Base-by-base conservation (phyloP, 1,139 yeast species). In the Geotrichum reessii region DNA sequence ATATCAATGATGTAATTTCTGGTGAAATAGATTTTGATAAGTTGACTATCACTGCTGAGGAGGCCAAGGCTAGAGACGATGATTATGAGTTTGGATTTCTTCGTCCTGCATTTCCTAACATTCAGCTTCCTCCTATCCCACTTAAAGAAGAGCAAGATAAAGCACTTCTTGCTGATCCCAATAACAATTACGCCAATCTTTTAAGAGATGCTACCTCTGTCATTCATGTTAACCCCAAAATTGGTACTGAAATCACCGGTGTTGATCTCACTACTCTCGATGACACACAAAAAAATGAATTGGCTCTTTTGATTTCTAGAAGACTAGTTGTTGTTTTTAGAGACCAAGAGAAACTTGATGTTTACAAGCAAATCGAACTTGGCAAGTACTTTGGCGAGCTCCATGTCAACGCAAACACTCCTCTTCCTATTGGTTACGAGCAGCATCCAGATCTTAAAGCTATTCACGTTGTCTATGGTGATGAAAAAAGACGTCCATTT, bases 251-350 rank as follows among this genome's bases (percentile, higher is more conserved):
- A 68, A 73, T 86, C 47, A 68, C 67, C 25, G 87, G 87, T 24
- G 72, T 85, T 50, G 87, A 84, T 67, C 73, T 85, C 58, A 67
- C 60, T 60, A 69, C 63, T 60, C 64, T 58, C 66, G 71, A 74
- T 54, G 78, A 78, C 53, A 74, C 73, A 11, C 87, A 80, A 49
- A 82, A 80, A 67, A 81, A 84, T 52, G 90, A 85, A 64, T 76
- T 85, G 63, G 88, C 90, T 0, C 75, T 84, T 49, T 75, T 79
- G 24, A 83, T 82, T 47, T 86, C 86, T 25, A 80, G 82, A 70
- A 78, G 87, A 64, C 90, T 90, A 53, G 86, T 85, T 54, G 84
- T 83, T 40, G 81, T 84, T 14, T 85, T 85, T 73, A 77, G 87
- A 69, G 78, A 82, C 64, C 91, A 85, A 70, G 59, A 56, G 24